Evolutionary conservation across 2,329 filamentous ascomycete species (phyloP).

Genomic region (Neonectria hederae): DNA sequence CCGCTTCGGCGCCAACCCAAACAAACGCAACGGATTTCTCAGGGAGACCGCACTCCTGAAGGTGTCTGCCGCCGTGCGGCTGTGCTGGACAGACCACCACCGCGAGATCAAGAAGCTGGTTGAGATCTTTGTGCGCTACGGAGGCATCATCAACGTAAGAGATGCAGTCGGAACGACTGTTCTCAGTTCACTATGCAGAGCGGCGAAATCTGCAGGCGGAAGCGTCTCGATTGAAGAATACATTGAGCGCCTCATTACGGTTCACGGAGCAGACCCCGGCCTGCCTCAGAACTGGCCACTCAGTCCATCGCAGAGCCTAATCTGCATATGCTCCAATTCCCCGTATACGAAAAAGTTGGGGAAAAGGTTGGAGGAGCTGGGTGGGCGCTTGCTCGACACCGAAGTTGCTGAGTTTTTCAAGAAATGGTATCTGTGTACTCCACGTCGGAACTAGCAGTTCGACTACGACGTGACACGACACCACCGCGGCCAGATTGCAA

Average conservation of each 20-base stretch:
- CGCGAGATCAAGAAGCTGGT: neutral
- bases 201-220: neutral
- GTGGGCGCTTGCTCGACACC: neutral
- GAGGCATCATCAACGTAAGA: neutral
- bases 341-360: neutral
- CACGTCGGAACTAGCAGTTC: neutral
- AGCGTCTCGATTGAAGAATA: neutral
- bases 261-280: neutral
- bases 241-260: neutral
- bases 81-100: neutral
- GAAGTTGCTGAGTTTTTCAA: neutral
- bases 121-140: neutral
- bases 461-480: neutral
- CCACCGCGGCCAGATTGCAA: neutral
- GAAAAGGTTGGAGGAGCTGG: neutral
- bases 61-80: no score
- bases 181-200: neutral
- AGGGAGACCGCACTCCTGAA: neutral
- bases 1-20: neutral
- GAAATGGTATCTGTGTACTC: neutral
- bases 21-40: neutral
- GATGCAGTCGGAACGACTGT: neutral
- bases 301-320: neutral
- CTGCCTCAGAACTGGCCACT: neutral
- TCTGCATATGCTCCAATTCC: neutral